Base-by-base conservation (phyloP, 2,329 filamentous ascomycete species). In the Aureobasidium sp. region DNA sequence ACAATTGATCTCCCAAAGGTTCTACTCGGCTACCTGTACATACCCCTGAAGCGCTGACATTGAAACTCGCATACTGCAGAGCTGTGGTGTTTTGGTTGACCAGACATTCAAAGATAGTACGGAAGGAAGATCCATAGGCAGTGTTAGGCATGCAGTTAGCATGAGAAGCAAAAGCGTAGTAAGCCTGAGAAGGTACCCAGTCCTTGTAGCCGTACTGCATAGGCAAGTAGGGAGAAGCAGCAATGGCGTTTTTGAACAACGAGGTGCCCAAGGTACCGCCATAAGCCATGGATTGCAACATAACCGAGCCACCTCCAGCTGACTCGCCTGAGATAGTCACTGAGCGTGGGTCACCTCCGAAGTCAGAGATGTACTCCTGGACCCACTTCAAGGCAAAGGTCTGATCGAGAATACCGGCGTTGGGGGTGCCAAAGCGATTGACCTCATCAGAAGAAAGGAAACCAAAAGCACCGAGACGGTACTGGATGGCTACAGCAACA, bases 381-480 rank as follows among this genome's bases (percentile, higher is more conserved):
- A 81, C 76, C 81, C 81, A 84, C 67, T 82, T 74, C 7, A 81
- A 69, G 0, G 80, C 80, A 12, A 78, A 69, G 1, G 76, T 70
- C 64, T 82, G 80, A 64, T 84, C 82, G 67, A 75, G 66, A 3
- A 78, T 51, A 15, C 75, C 76, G 0, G 74, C 74, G 64, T 78
- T 78, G 17, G 71, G 68, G 0, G 66, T 70, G 3, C 75, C 76
- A 46, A 72, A 71, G 4, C 70, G 63, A 41, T 64, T 66, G 4
- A 77, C 70, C 62, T 78, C 75, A 36, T 73, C 75, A 0, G 69
- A 69, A 37, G 74, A 70, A 6, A 78, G 57, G 63, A 79, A 79
- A 0, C 77, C 77, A 66, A 80, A 79, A 0, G 77, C 77, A 27
- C 75, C 77, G 9, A 80, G 70, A 72, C 62, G 46, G 66, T 64